Percentiles rank a stretch among this genome's conserved stretches.
These are phyloP conservation scores for Sherardia arvensis DNA, from an alignment of 257 asterid species.

Conservation along the genomic window DNA sequence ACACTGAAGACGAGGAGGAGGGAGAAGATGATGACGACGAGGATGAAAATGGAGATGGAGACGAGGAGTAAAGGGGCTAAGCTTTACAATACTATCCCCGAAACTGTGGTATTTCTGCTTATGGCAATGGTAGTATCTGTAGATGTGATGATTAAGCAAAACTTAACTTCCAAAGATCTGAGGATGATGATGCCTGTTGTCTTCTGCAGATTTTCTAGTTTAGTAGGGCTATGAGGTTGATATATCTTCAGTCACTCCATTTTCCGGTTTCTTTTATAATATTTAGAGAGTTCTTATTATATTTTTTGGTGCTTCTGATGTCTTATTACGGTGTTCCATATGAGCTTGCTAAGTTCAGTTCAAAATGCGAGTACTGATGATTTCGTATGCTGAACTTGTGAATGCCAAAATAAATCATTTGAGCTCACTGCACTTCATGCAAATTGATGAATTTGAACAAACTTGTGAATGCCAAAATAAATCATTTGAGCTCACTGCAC, in stretches of 20 bases:
- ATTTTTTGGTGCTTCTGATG: background rate
- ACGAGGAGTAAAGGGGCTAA: conserved; percentile 18
- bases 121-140: conserved; percentile 12
- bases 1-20: conserved; percentile 24
- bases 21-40: conserved; percentile 30
- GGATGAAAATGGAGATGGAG: conserved; percentile 39
- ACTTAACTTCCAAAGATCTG: background rate
- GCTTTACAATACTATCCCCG: background rate
- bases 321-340: background rate
- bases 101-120: background rate
- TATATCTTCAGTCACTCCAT: background rate
- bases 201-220: conserved; percentile 1
- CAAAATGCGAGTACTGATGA: too few relatives aligned
- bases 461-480: too few relatives aligned
- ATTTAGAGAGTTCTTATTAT: background rate
- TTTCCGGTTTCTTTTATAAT: background rate
- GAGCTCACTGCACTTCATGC: too few relatives aligned
- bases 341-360: background rate
- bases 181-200: background rate
- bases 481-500: too few relatives aligned
- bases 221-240: background rate
- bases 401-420: too few relatives aligned
- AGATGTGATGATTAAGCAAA: conserved; percentile 10
- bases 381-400: too few relatives aligned
- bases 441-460: too few relatives aligned